Evolutionary conservation across 495 filamentous ascomycete genomes (phyloP), one percentile per base, ranked within the genome.

Genomic region (Penicillium goetzii): DNA sequence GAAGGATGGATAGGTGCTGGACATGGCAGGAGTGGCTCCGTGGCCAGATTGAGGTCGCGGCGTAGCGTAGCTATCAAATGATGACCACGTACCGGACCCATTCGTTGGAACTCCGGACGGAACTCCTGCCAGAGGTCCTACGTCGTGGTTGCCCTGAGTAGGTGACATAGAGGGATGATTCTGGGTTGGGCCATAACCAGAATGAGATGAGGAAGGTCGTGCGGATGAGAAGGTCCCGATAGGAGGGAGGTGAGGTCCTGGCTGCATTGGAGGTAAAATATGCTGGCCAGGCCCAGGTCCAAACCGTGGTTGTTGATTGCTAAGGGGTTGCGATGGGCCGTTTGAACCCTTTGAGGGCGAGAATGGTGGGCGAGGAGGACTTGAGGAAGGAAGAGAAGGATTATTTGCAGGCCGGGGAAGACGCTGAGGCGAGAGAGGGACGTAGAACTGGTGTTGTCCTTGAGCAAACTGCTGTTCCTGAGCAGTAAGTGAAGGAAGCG

Each of bases 161-260:
- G 81, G 83, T 15, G 82, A 84, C 76, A 84, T 79, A 1, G 81
- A 78, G 1, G 79, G 77, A 34, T 74, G 76, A 43, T 80, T 82
- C 32, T 82, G 78, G 38, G 80, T 73, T 40, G 74, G 75, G 32
- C 73, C 75, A 40, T 76, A 72, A 4, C 72, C 64, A 34, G 79
- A 81, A 63, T 83, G 78, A 50, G 80, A 82, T 12, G 82, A 83
- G 9, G 76, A 75, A 33, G 82, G 80, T 38, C 80, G 78, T 34
- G 73, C 77, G 25, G 75, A 60, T 17, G 71, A 64, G 38, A 81
- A 76, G 14, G 78, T 66, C 26, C 73, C 69, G 58, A 71, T 66
- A 2, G 74, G 67, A 41, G 74, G 76, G 17, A 76, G 71, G 32
- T 74, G 74, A 36, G 71, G 69, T 43, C 69, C 64, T 60, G 67